Conservation (phyloP, 768 basidiomycete species). For the Filobasidium wieringae region DNA sequence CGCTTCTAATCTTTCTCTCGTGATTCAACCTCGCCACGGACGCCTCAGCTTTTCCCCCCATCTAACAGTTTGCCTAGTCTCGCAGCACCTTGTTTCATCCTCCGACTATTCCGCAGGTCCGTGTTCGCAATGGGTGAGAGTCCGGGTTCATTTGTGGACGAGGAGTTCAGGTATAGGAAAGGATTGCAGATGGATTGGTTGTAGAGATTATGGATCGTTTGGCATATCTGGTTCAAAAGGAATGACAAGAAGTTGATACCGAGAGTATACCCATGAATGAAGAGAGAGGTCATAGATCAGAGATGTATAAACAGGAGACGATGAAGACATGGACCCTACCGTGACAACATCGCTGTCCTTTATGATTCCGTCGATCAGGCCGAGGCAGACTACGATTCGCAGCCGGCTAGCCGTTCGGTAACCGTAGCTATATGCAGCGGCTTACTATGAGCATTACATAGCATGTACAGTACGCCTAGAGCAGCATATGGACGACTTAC, state of each 20-base stretch:
- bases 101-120: too few relatives aligned
- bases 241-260: neutral
- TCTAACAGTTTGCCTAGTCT: too few relatives aligned
- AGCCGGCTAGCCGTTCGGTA: constrained; percentile 33
- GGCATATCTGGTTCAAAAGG: constrained; percentile 24
- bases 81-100: too few relatives aligned
- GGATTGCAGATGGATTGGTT: constrained; percentile 27
- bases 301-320: neutral
- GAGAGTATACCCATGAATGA: neutral
- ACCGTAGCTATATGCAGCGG: constrained; percentile 25
- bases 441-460: too few relatives aligned
- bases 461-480: neutral
- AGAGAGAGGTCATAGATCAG: neutral
- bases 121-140: too few relatives aligned
- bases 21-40: too few relatives aligned
- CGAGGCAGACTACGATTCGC: constrained; percentile 33
- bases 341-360: constrained; percentile 36
- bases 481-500: constrained; percentile 17
- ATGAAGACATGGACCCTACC: constrained; percentile 13
- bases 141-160: too few relatives aligned
- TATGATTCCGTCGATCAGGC: constrained; percentile 36
- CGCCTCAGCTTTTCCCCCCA: too few relatives aligned
- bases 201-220: constrained; percentile 33
- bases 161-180: constrained; percentile 21
- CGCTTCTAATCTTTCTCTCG: too few relatives aligned